Evolutionary conservation across 192 early-diverging fungal species (phyloP).

Genomic region (Backusella morwellensis): DNA sequence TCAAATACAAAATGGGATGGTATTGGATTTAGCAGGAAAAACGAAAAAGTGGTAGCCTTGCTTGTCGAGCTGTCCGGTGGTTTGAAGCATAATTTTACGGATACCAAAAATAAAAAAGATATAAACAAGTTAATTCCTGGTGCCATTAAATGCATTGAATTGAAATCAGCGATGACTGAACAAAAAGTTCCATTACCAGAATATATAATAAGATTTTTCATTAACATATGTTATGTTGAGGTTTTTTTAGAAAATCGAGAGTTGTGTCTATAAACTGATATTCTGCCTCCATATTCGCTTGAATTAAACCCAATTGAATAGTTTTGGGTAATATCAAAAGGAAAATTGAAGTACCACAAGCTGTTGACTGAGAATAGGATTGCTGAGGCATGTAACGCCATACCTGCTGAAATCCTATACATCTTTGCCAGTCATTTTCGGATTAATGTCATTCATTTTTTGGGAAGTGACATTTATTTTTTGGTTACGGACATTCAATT

Average conservation of each 20-base stretch:
- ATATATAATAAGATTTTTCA: not conserved
- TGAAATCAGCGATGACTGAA: not conserved
- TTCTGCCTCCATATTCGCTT: not conserved
- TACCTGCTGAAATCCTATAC: no score
- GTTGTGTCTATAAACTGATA: not conserved
- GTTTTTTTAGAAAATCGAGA: not conserved
- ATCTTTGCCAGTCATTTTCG: no score
- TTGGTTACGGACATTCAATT: no score
- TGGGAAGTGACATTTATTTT: no score
- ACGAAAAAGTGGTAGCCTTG: not conserved
- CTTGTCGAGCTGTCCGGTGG: conserved; percentile 3
- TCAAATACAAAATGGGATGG: conserved; percentile 6
- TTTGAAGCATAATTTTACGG: not conserved
- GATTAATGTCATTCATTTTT: no score
- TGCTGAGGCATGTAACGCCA: no score
- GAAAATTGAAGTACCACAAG: not conserved
- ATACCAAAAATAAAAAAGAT: not conserved
- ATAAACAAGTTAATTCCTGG: not conserved
- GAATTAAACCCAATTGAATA: no score
- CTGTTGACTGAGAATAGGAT: not conserved
- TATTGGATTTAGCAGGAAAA: not conserved
- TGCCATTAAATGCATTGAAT: not conserved
- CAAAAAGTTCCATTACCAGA: not conserved
- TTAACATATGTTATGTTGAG: not conserved
- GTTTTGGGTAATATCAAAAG: no score